phyloP scores from a whole-genome alignment of 1,284 basidiomycete genomes.

The Termitomyces sp. region DNA sequence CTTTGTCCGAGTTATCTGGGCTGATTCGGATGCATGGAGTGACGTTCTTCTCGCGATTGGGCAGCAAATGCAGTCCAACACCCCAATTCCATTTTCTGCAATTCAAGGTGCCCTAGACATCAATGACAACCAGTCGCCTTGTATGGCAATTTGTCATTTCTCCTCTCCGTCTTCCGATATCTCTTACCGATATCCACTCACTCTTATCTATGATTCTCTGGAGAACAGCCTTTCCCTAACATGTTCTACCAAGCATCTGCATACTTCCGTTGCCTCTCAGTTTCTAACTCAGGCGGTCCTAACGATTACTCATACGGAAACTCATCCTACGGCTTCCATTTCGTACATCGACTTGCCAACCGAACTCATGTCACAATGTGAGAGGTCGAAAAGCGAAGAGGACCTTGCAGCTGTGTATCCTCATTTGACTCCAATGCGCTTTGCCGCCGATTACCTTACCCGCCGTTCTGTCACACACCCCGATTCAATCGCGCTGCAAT shows the following conservation, averaged over 20 bases:
- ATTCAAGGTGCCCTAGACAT: slow-evolving; percentile 21
- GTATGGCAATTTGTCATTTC: slow-evolving; percentile 20
- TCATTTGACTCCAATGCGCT: slow-evolving; percentile 19
- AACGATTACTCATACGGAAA: slow-evolving; percentile 17
- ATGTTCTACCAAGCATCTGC: slow-evolving; percentile 15
- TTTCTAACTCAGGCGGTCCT: slow-evolving; percentile 22
- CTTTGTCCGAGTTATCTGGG: slow-evolving; percentile 36
- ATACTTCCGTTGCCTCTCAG: slow-evolving; percentile 20
- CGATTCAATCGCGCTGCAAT: slow-evolving; percentile 32
- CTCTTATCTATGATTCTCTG: slow-evolving; percentile 13
- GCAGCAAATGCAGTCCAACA: slow-evolving; percentile 18
- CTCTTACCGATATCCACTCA: slow-evolving; percentile 13
- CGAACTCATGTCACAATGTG: slow-evolving; percentile 31
- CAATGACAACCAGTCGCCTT: slow-evolving; percentile 22
- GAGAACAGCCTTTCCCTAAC: slow-evolving; percentile 10
- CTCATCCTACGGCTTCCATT: slow-evolving; percentile 17
- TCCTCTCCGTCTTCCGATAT: slow-evolving; percentile 7
- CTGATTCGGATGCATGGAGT: slow-evolving; percentile 30
- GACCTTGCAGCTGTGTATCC: slow-evolving; percentile 23
- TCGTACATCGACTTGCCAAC: slow-evolving; percentile 24
- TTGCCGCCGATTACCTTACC: slow-evolving; percentile 37
- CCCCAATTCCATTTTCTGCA: slow-evolving; percentile 12
- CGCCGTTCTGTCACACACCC: slow-evolving; percentile 28
- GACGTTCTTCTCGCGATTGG: slow-evolving; percentile 21
- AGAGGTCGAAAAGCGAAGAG: slow-evolving; percentile 27